phyloP scores from a whole-genome alignment of 768 basidiomycete species.

The Paxillus ammoniavirescens region DNA sequence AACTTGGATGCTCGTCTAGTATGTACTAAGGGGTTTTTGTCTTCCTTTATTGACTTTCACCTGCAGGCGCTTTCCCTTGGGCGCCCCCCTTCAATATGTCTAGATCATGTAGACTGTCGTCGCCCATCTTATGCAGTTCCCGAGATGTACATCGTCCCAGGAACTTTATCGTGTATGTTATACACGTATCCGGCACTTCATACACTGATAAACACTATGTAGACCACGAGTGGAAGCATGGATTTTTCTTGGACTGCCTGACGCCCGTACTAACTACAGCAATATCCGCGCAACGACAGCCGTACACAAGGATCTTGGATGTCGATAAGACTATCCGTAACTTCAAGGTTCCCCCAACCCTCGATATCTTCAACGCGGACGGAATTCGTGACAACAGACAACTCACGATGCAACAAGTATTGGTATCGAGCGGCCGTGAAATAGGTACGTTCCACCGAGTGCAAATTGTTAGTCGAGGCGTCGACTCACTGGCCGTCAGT shows the following conservation, averaged over 20 bases:
- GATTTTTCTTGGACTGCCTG: constrained; percentile 61
- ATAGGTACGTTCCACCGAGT: constrained; percentile 44
- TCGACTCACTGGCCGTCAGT: constrained; percentile 36
- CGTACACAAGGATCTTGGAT: constrained; percentile 49
- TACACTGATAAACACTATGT: constrained; percentile 12
- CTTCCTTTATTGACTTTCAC: constrained; percentile 6
- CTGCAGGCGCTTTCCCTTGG: constrained; percentile 65
- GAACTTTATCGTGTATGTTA: constrained; percentile 29
- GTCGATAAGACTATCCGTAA: constrained; percentile 57
- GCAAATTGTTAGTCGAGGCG: constrained; percentile 1
- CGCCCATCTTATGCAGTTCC: constrained; percentile 34
- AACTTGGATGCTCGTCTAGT: constrained; percentile 68
- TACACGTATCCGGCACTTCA: constrained; percentile 2
- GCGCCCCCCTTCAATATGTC: constrained; percentile 65
- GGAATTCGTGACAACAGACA: constrained; percentile 45
- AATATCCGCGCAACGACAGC: constrained; percentile 49
- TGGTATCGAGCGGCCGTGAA: constrained; percentile 60
- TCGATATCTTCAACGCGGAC: constrained; percentile 42
- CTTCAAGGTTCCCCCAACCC: constrained; percentile 49
- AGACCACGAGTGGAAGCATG: constrained; percentile 75
- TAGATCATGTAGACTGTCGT: constrained; percentile 64
- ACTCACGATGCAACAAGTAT: constrained; percentile 62
- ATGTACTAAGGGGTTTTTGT: constrained; percentile 33
- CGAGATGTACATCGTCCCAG: constrained; percentile 29
- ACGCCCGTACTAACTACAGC: constrained; percentile 61